phyloP scores from a whole-genome alignment of 148 eudicot species.

The Vaccinium macrocarpon region DNA sequence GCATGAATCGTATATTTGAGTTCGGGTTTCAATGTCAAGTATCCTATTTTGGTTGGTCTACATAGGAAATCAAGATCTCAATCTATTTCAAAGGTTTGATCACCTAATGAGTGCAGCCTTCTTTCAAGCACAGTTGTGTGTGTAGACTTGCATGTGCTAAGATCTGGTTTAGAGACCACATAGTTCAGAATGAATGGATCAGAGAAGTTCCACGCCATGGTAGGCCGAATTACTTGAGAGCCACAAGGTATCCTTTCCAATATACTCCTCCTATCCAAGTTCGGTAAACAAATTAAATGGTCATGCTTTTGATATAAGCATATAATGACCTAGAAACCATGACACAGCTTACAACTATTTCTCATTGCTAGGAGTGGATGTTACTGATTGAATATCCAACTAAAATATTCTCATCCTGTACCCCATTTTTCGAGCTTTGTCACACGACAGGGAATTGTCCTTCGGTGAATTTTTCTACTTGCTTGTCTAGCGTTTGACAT shows the following conservation, averaged over 20 bases:
- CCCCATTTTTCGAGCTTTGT: background rate
- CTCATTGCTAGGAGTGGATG: background rate
- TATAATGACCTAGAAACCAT: background rate
- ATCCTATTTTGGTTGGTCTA: background rate
- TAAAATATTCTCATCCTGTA: background rate
- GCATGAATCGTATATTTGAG: background rate
- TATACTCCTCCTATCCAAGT: background rate
- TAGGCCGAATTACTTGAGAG: background rate
- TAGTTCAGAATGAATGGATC: background rate
- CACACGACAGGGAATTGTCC: background rate
- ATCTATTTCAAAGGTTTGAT: background rate
- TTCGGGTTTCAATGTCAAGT: background rate
- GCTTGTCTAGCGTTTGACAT: background rate
- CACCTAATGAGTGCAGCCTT: background rate
- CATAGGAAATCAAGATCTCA: background rate
- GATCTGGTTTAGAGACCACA: background rate
- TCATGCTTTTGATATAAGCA: background rate
- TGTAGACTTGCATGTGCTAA: background rate
- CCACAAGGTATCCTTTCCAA: background rate
- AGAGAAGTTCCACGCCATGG: background rate
- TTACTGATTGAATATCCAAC: background rate
- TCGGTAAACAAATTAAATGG: background rate
- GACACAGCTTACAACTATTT: background rate
- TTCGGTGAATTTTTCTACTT: background rate
- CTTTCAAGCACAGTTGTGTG: background rate